Percentiles rank a stretch among this genome's conserved stretches.
Evolutionary conservation across 2,329 filamentous ascomycete species (phyloP).

Genomic region (Penicillium oxalicum): DNA sequence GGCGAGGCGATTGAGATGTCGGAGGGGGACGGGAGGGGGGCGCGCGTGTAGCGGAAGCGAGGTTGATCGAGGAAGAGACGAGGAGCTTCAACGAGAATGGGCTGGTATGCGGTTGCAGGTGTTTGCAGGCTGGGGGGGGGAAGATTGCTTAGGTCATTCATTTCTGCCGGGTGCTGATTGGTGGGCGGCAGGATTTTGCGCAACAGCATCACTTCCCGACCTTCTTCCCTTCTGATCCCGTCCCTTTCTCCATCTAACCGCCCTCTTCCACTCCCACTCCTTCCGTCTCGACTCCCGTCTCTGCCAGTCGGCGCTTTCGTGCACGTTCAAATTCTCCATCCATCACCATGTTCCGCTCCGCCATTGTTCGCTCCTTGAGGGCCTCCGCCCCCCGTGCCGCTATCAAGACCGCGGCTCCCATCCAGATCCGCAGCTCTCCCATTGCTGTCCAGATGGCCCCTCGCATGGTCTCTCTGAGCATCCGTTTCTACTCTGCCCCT

Average conservation of each 20-base stretch:
- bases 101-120: conserved; percentile 20
- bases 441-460: conserved; percentile 55
- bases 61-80: conserved; percentile 10
- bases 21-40: conserved; percentile 13
- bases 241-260: not conserved
- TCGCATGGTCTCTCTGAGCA: conserved; percentile 59
- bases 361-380: conserved; percentile 71
- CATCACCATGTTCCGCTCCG: conserved; percentile 78
- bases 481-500: conserved; percentile 81
- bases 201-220: conserved; percentile 25
- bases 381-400: conserved; percentile 46
- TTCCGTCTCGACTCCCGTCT: conserved; percentile 7
- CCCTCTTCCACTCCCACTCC: conserved; percentile 11
- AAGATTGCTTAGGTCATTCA: conserved; percentile 34
- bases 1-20: conserved; percentile 14
- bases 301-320: conserved; percentile 15
- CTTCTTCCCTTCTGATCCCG: conserved; percentile 19
- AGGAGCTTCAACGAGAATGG: conserved; percentile 17
- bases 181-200: conserved; percentile 32
- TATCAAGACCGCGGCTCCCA: conserved; percentile 53
- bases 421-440: conserved; percentile 54
- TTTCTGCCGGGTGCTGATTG: conserved; percentile 37
- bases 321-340: conserved; percentile 9
- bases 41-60: conserved; percentile 6
- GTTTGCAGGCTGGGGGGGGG: conserved; percentile 26